Evolutionary conservation across 1,284 basidiomycete genomes (phyloP).

Genomic region (Sparassis latifolia): DNA sequence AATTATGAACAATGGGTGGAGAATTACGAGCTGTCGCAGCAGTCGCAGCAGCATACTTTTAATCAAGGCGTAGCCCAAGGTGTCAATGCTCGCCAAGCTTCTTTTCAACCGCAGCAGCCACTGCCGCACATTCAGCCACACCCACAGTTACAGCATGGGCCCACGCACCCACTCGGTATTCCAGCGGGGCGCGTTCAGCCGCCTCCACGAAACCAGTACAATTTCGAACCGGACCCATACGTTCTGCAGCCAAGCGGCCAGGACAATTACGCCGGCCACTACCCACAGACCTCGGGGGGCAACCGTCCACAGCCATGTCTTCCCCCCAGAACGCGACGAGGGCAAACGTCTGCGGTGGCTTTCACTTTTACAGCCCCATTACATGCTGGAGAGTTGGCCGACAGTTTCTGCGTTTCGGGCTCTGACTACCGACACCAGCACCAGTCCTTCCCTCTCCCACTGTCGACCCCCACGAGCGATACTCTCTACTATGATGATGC

Average conservation of each 20-base stretch:
- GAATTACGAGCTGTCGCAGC: slow-evolving; percentile 9
- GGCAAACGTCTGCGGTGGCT: not conserved
- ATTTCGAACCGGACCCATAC: slow-evolving; percentile 17
- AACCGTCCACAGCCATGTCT: slow-evolving; percentile 4
- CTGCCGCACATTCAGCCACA: slow-evolving; percentile 7
- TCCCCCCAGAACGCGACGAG: not conserved
- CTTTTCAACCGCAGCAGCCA: slow-evolving; percentile 5
- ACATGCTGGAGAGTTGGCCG: too few species aligned
- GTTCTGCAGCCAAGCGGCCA: slow-evolving; percentile 4
- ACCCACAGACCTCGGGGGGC: not conserved
- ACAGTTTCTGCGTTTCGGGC: too few species aligned
- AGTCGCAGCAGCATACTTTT: not conserved
- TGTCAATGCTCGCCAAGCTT: too few species aligned
- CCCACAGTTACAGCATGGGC: slow-evolving; percentile 2
- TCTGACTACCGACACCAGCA: too few species aligned
- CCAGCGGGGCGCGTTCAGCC: slow-evolving; percentile 9
- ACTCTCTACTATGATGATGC: too few species aligned
- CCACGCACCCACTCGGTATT: slow-evolving; percentile 8
- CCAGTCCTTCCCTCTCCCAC: too few species aligned
- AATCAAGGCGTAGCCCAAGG: too few species aligned
- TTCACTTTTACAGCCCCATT: too few species aligned
- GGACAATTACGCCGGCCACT: slow-evolving; percentile 9
- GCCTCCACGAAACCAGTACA: slow-evolving; percentile 19
- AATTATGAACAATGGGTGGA: slow-evolving; percentile 24
- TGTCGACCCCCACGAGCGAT: too few species aligned